Base-by-base conservation (phyloP, 768 basidiomycete genomes). In the Boletus rex-veris region DNA sequence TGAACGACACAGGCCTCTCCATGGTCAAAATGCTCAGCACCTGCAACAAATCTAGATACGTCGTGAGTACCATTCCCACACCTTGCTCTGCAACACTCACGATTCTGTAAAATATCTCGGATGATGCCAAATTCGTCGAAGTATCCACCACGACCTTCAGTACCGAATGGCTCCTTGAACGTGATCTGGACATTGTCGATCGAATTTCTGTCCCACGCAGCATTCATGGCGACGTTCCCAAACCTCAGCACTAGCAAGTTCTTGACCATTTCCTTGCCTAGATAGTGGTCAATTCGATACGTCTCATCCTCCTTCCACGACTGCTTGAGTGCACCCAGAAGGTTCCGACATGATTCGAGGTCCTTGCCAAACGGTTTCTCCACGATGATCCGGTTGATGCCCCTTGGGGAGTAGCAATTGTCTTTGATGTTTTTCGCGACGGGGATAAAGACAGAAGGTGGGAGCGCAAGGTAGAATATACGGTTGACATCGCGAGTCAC, bases 241-340 rank as follows among this genome's bases (percentile, higher is more conserved):
- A 99, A 99, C 33, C 96, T 86, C 48, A 98, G 77, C 28, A 98
- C 92, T 58, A 98, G 88, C 51, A 99, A 71, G 73, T 98, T 99
- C 80, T 99, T 99, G 68, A 98, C 92, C 96, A 99, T 98, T 81
- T 99, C 96, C 77, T 99, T 99, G 53, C 96, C 96, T 49, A 99
- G 87, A 72, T 99, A 99, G 70, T 99, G 96, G 73, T 99, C 96
- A 69, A 99, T 98, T 49, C 96, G 90, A 84, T 90, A 99, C 10
- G 95, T 98, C 77, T 99, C 97, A 28, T 98, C 92, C 73, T 99
- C 96, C 4, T 79, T 78, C 94, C 95, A 99, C 57, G 90, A 84
- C 60, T 84, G 68, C 75, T 92, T 95, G 71, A 99, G 79, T 16
- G 85, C 78, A 19, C 73, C 68, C 53, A 98, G 81, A 53, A 99